Evolutionary conservation across 78 protist species (phyloP), one percentile per base, ranked within the genome.

Genomic region (Pigoraptor vietnamica): DNA sequence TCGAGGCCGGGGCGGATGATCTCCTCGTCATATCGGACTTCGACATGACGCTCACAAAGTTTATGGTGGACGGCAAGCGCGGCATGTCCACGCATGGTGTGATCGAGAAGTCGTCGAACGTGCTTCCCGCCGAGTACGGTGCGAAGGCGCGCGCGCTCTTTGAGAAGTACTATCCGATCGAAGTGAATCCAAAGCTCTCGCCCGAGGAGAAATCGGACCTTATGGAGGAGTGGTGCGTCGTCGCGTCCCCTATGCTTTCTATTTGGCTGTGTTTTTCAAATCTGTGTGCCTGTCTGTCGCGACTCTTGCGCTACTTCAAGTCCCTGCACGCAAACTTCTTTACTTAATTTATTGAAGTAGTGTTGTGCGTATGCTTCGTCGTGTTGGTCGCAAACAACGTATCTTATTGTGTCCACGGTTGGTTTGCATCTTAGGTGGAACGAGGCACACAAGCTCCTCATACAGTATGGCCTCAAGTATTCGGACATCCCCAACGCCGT

Each of bases 11-110:
- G 25, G 35, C 35, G 56, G 81, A 38, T 9, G 2, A 48, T 24
- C 40, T 93, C 25, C 89, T 89, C 39, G 39, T 93, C 24, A 82
- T 93, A 9, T 90, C 94, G 23, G 94, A 93, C 37, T 93, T 93
- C 32, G 94, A 93, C 91, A 21, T 33, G 88, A 93, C 94, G 23
- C 92, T 93, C 81, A 89, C 94, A 2, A 10, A 2, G 32, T 40
- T 35, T n/a, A 9, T 39, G 33, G 81, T 24, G 34, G 81, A 40
- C 6, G 91, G 91, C 81, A 24, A 40, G 37, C 40, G 38, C 37
- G 91, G 56, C 34, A 1, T 19, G 56, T 36, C 56, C 23, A 86
- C 89, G 23, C 87, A 91, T 25, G 87, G 87, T 2, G 24, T 83
- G 23, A 86, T 91, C 14, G 93, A 91, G 39, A n/a, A n/a, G n/a